Conservation (phyloP, 192 early-diverging fungal genomes). For the Coemansia sp. region DNA sequence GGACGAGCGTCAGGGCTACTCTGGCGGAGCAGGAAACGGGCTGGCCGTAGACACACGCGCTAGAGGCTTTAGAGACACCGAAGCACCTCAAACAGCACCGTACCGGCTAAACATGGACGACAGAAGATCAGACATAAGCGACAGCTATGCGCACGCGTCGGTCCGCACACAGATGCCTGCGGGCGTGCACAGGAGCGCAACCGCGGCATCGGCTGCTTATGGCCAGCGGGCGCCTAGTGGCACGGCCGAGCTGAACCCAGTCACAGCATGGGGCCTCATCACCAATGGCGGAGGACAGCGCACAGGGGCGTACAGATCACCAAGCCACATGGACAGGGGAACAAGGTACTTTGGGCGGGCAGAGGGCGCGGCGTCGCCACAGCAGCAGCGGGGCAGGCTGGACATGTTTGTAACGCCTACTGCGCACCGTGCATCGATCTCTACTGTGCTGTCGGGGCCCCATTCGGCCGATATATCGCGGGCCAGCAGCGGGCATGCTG, state of each 20-base stretch:
- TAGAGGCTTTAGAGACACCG: neutral
- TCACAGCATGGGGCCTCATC: conserved; percentile 31
- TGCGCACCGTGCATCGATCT: conserved; percentile 36
- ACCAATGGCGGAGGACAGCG: conserved; percentile 4
- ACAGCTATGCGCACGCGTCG: neutral
- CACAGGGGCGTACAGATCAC: conserved; percentile 5
- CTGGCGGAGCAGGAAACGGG: conserved; percentile 10
- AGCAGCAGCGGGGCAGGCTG: conserved; percentile 9
- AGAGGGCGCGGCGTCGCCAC: conserved; percentile 16
- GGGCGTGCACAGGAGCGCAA: neutral
- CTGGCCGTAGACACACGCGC: conserved; percentile 28
- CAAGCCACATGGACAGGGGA: conserved; percentile 17
- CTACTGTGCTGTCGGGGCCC: conserved; percentile 28
- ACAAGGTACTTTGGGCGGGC: conserved; percentile 3
- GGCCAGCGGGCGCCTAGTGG: conserved; percentile 2
- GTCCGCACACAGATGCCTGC: neutral
- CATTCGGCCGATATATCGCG: conserved; percentile 8
- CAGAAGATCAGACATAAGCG: neutral
- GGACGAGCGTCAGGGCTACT: conserved; percentile 12
- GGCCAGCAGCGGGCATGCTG: neutral
- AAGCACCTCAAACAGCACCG: conserved; percentile 1
- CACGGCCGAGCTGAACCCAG: conserved; percentile 27
- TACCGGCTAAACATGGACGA: conserved; percentile 5
- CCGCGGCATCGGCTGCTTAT: neutral
- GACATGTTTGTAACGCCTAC: conserved; percentile 28